Evolutionary conservation across 78 protist species (phyloP), one percentile per base, ranked within the genome.

Genomic region (Goniomonas avonlea): DNA sequence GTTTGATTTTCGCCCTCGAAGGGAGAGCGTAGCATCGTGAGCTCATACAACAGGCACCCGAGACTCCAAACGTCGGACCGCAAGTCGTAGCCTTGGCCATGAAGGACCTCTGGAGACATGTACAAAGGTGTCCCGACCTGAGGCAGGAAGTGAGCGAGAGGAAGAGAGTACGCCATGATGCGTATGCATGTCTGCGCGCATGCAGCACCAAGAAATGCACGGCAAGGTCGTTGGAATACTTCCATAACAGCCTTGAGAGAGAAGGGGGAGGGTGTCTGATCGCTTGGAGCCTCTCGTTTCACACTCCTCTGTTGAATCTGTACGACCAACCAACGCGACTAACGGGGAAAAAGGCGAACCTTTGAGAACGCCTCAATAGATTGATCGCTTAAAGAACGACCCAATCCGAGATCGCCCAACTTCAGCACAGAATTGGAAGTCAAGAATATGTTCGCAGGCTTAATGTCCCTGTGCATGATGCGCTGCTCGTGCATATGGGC

Each of bases 401-500:
- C 71, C 3, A 63, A 43, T 5, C 71, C 71, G 27, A 63, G 71
- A 27, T 63, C 71, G 34, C 66, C 66, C 11, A 59, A 17, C 45
- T 63, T 63, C 21, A 63, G 43, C 37, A 63, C 71, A 27, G 32
- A 37, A 43, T 31, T 35, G 39, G 71, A 39, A 25, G 47, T n/a
- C 47, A 63, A 37, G 71, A 63, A 63, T 21, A 63, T 63, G 45
- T 63, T 63, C 11, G 71, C 71, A 21, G 71, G 71, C 45, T 63
- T 63, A 43, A 63, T 63, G 71, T 63, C 71, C 27, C 71, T 17
- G 45, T 63, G 71, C 71, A 63, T 63, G 47, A 63, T 63, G 31
- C 71, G 39, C 71, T 63, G 71, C 71, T 63, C 71, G 45, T 63
- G 71, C 71, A 63, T 63, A 43, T 63, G 71, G 23, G 71, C 71